Evolutionary conservation across 1,284 basidiomycete genomes (phyloP).

Genomic region (Phellopilus nigrolimitatus): DNA sequence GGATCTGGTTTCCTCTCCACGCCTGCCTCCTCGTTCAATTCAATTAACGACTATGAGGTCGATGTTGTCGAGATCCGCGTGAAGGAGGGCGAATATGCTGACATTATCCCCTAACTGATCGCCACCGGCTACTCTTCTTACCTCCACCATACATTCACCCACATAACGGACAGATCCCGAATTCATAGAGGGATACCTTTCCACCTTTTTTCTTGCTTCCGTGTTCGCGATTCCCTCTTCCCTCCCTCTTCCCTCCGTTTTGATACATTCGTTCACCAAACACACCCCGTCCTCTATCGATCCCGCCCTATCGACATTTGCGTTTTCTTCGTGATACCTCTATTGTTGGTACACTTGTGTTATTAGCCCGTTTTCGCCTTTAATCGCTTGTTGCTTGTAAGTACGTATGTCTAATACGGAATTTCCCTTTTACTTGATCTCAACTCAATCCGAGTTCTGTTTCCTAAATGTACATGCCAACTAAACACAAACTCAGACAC

Average conservation of each 20-base stretch:
- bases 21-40: constrained; percentile 61
- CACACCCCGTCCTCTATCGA: background rate
- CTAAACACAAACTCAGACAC: too few species aligned
- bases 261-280: too few species aligned
- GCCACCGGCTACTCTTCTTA: background rate
- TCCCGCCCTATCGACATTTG: background rate
- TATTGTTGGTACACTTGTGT: constrained; percentile 3
- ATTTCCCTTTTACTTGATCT: background rate
- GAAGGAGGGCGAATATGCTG: constrained; percentile 65
- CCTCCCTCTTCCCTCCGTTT: background rate
- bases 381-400: background rate
- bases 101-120: constrained; percentile 56
- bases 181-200: background rate
- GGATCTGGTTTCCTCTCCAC: constrained; percentile 59
- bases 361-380: background rate
- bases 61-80: constrained; percentile 83
- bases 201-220: background rate
- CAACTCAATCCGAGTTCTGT: background rate
- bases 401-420: background rate
- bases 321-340: background rate
- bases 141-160: background rate
- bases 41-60: constrained; percentile 65
- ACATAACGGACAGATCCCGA: too few species aligned
- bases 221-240: background rate
- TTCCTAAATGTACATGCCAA: too few species aligned